Evolutionary conservation across 2,329 filamentous ascomycete genomes (phyloP), one percentile per base, ranked within the genome.

Genomic region (Sarocladium oryzae): DNA sequence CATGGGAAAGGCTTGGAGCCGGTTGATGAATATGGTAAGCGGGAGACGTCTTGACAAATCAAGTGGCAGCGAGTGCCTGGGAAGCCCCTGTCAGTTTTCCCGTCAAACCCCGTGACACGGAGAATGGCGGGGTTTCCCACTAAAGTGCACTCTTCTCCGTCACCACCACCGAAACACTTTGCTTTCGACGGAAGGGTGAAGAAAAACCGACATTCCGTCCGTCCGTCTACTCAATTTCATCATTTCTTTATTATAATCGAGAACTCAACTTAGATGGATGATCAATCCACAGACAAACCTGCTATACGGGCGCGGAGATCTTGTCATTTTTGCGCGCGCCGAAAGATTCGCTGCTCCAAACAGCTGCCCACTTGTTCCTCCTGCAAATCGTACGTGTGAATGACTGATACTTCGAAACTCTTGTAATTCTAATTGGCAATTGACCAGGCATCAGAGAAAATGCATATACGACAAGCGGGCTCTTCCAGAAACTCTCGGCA

Each of bases 331-430:
- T 51, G 49, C 24, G 26, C 49, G 4, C 20, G 49, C 18, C 49
- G 49, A n/a, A 51, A 51, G 36, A 51, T 51, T 24, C 49, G 49
- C 37, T 51, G 49, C 36, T 30, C 49, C 28, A 51, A 43, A 23
- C 21, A 51, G 36, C 28, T 40, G 16, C 49, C 49, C 36, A 30
- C 24, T 23, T 51, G 49, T 18, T 40, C 49, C n/a, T 38, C 49
- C 23, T 51, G 49, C 49, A 40, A 51, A 33, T n/a, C 28, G 49
- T 51, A 33, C 5, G 49, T 50, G 21, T 50, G n/a, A n/a, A n/a
- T n/a, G n/a, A n/a, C 32, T n/a, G 10, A 26, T 21, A 13, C 41
- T n/a, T 21, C 23, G 6, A 33, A 37, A 18, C 6, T 37, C n/a
- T 37, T 37, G 16, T 49, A 21, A 8, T 32, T 13, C 16, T 13